Evolutionary conservation across 768 basidiomycete genomes (phyloP), one percentile per base, ranked within the genome.

Genomic region (Antrodiella citrinella): DNA sequence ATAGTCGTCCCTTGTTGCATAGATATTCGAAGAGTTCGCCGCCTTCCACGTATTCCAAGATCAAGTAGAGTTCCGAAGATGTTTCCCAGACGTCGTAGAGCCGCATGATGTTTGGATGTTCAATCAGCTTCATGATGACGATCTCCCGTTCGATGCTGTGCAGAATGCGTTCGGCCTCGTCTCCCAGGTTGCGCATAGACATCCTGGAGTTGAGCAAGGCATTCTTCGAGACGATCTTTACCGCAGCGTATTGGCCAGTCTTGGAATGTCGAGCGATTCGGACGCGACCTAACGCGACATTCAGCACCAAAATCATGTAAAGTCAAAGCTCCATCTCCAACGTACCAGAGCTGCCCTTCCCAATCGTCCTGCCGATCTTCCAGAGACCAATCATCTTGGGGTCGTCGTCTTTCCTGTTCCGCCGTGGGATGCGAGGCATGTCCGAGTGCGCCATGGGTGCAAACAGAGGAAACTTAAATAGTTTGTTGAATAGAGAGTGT

Each of bases 31-130:
- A 95, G 25, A 98, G 80, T 66, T 96, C 94, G 54, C 94, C 94
- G 52, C 90, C 91, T 56, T 92, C 86, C 54, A 94, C 83, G 65
- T 94, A 96, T 70, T 97, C 94, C 58, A 95, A 82, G 59, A 98
- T 85, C 53, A 98, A 81, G 65, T 81, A 96, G 56, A 95, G 78
- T 51, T 94, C 84, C 25, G 80, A 77, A 3, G 85, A 85, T 0
- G 92, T 93, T 68, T 98, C 93, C 91, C 91, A 97, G 54, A 98
- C 93, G 62, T 98, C 94, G 70, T 92, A 94, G 23, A 98, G 78
- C 51, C 82, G 84, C 79, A 96, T 81, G 56, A 98, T 82, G 65
- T 95, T 93, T 2, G 93, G 93, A 62, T 98, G 92, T 55, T 94
- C 85, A 57, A 96, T 85, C 54, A 96, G 81, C 67, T 96, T 98